These are phyloP conservation scores for Isatis lusitanica DNA, from an alignment of 441 rosid genomes.

Conservation along the genomic window DNA sequence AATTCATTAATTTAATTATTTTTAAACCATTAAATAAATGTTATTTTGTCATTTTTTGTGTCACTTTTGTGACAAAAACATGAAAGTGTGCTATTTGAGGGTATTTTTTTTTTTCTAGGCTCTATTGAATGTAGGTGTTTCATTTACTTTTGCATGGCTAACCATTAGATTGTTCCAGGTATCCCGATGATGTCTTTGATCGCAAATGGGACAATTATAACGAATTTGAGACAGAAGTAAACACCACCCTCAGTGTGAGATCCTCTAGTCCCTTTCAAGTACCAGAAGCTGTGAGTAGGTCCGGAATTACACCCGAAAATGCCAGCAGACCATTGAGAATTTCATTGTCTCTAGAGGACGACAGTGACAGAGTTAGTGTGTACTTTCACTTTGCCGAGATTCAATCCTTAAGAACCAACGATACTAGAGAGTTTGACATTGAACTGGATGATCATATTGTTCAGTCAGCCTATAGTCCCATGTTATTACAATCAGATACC, in stretches of 20 bases:
- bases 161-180: neutral
- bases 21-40: no score
- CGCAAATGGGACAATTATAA: neutral
- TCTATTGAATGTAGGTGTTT: no score
- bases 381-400: constrained; percentile 47
- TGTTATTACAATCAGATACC: constrained; percentile 1
- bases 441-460: neutral
- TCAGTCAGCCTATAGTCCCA: neutral
- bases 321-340: neutral
- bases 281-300: constrained; percentile 12
- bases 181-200: constrained; percentile 1
- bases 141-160: no score
- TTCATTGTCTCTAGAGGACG: neutral
- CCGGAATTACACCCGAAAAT: neutral
- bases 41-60: no score
- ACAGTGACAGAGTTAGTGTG: neutral
- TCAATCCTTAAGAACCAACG: constrained; percentile 8
- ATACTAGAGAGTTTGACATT: constrained; percentile 22
- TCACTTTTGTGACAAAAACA: no score
- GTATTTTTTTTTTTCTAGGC: no score
- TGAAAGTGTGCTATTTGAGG: no score
- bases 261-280: neutral
- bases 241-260: neutral
- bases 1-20: no score
- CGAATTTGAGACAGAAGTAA: neutral